phyloP scores from a whole-genome alignment of 2,329 filamentous ascomycete species.

The Colletotrichum sp. region DNA sequence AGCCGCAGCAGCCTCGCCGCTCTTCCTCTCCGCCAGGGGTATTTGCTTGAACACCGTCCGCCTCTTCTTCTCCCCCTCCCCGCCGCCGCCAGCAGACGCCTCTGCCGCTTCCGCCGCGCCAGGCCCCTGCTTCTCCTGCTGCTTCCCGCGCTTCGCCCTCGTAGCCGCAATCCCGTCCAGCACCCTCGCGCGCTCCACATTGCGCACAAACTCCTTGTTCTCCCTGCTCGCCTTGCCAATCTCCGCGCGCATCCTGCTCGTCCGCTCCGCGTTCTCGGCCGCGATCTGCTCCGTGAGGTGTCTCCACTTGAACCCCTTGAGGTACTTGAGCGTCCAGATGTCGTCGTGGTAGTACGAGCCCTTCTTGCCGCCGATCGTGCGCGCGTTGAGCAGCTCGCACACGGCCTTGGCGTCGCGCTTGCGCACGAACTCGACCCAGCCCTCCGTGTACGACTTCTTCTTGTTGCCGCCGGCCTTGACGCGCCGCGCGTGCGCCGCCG shows the following conservation, averaged over 20 bases:
- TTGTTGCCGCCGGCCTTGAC: slow-evolving; percentile 80
- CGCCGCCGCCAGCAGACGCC: slow-evolving; percentile 9
- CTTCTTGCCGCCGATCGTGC: slow-evolving; percentile 84
- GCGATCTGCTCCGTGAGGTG: slow-evolving; percentile 78
- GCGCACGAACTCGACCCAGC: slow-evolving; percentile 82
- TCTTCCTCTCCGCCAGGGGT: slow-evolving; percentile 57
- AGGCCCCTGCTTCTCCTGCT: slow-evolving; percentile 25
- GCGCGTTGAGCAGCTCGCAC: slow-evolving; percentile 77
- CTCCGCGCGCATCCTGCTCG: slow-evolving; percentile 78
- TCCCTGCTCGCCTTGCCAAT: slow-evolving; percentile 77
- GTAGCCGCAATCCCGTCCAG: slow-evolving; percentile 74
- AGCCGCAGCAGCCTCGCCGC: slow-evolving; percentile 46
- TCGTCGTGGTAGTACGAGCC: slow-evolving; percentile 84
- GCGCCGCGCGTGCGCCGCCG: slow-evolving; percentile 67
- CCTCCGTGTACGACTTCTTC: slow-evolving; percentile 81
- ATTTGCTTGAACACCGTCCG: slow-evolving; percentile 71
- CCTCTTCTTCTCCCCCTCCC: slow-evolving; percentile 30
- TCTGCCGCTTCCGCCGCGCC: neutral
- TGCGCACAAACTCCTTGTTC: slow-evolving; percentile 81
- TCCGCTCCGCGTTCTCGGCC: slow-evolving; percentile 80
- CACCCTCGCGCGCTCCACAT: slow-evolving; percentile 82
- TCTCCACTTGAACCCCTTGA: slow-evolving; percentile 85
- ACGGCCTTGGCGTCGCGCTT: slow-evolving; percentile 81
- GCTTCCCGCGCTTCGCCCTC: slow-evolving; percentile 50
- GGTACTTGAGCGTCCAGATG: slow-evolving; percentile 83